phyloP scores from a whole-genome alignment of 164 flowering plant genomes.

The Stephania japonica region DNA sequence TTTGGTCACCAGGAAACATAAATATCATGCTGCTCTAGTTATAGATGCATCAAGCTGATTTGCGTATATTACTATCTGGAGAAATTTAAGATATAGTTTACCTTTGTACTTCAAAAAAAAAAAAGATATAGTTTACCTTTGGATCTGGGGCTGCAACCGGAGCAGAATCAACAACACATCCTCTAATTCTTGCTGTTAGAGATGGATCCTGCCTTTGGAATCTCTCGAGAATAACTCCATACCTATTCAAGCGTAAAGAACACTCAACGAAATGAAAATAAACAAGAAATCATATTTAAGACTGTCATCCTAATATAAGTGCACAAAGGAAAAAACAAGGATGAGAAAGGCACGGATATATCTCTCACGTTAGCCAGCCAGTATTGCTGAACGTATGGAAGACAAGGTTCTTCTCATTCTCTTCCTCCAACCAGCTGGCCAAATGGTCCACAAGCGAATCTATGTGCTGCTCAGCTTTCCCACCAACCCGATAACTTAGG shows the following conservation, averaged over 20 bases:
- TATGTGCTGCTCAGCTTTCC: slow-evolving; percentile 78
- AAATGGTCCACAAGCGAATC: slow-evolving; percentile 83
- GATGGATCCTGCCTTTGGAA: slow-evolving; percentile 63
- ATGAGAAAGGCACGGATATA: slow-evolving; percentile 10
- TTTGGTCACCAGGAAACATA: too few species aligned
- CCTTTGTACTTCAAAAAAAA: too few species aligned
- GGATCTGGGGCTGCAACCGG: slow-evolving; percentile 94
- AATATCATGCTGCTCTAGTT: not conserved
- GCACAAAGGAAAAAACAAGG: not conserved
- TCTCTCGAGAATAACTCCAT: slow-evolving; percentile 78
- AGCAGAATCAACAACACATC: slow-evolving; percentile 95
- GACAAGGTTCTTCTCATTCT: slow-evolving; percentile 60
- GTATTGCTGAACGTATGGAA: slow-evolving; percentile 98
- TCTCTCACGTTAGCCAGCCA: slow-evolving; percentile 92
- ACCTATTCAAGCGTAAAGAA: slow-evolving; percentile 32
- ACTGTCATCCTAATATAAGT: too few species aligned
- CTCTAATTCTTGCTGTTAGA: slow-evolving; percentile 57
- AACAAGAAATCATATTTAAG: not conserved
- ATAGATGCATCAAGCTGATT: too few species aligned
- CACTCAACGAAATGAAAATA: not conserved
- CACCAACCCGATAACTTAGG: slow-evolving; percentile 77
- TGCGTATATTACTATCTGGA: not conserved
- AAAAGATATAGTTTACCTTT: slow-evolving; percentile 45
- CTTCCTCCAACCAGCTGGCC: slow-evolving; percentile 86
- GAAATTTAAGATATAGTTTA: slow-evolving; percentile 13